These are phyloP conservation scores for Cryptosporidium canis DNA, from an alignment of 169 alveolate species.

Conservation along the genomic window DNA sequence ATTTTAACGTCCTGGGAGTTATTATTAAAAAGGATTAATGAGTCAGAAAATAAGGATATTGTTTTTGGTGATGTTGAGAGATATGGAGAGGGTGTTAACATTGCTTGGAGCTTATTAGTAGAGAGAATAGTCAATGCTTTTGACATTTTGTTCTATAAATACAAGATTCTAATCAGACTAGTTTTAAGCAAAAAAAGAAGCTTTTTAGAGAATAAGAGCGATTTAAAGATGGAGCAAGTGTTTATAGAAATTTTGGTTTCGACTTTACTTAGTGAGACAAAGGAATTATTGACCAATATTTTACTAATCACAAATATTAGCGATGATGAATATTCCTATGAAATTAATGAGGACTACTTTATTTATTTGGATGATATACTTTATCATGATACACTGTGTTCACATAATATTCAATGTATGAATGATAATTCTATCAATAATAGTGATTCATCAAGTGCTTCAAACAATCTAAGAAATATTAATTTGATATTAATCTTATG, in stretches of 20 bases:
- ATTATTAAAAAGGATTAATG: slow-evolving; percentile 26
- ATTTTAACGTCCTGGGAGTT: slow-evolving; percentile 53
- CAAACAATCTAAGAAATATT: slow-evolving; percentile 6
- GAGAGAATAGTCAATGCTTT: slow-evolving; percentile 4
- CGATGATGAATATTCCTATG: slow-evolving; percentile 7
- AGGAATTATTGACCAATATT: slow-evolving; percentile 22
- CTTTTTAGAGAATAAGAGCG: not conserved
- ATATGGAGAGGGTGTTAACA: slow-evolving; percentile 34
- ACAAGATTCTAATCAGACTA: slow-evolving; percentile 28
- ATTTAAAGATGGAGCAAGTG: not conserved
- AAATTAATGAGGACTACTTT: slow-evolving; percentile 24
- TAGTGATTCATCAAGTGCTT: not conserved
- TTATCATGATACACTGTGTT: not conserved
- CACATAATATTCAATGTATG: not conserved
- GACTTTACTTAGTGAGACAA: slow-evolving; percentile 43
- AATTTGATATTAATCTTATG: slow-evolving; percentile 11
- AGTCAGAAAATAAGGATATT: slow-evolving; percentile 5
- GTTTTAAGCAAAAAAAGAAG: not conserved
- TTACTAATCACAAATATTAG: slow-evolving; percentile 13
- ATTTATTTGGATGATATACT: slow-evolving; percentile 27
- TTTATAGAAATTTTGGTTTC: slow-evolving; percentile 19
- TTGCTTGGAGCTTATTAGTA: slow-evolving; percentile 32
- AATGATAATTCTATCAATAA: slow-evolving; percentile 3
- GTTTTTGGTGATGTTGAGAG: not conserved
- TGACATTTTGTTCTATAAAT: slow-evolving; percentile 27